Percentiles rank a stretch among this genome's conserved stretches.
Evolutionary conservation across 1,284 basidiomycete genomes (phyloP).

Genomic region (Ganoderma multipileum): DNA sequence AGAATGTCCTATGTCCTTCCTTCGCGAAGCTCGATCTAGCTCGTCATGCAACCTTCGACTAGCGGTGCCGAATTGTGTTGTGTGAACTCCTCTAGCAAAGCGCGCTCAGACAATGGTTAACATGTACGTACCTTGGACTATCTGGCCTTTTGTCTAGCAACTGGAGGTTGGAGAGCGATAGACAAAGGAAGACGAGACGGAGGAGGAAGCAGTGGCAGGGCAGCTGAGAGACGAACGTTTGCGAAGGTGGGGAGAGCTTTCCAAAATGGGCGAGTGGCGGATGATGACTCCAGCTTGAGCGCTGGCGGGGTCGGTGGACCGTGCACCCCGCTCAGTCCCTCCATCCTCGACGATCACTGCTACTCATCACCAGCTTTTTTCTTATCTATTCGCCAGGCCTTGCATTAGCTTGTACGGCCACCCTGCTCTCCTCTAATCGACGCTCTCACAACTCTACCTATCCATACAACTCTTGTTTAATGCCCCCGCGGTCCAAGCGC

Average conservation of each 20-base stretch:
- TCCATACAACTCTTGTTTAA: constrained; percentile 36
- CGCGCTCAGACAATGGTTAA: background rate
- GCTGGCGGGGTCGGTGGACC: background rate
- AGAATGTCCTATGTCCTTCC: background rate
- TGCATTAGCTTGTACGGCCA: constrained; percentile 39
- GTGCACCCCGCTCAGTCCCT: background rate
- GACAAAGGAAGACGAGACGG: background rate
- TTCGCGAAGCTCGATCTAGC: background rate
- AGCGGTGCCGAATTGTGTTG: background rate
- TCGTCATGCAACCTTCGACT: background rate
- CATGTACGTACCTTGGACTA: background rate
- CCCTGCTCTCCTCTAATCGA: constrained; percentile 8
- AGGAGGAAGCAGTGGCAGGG: background rate
- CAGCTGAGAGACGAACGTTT: background rate
- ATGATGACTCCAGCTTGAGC: constrained; percentile 22
- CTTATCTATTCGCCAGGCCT: constrained; percentile 26
- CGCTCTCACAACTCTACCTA: constrained; percentile 16
- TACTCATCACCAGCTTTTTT: too few relatives aligned
- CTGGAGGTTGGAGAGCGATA: background rate
- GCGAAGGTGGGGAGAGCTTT: constrained; percentile 2
- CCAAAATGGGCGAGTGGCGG: constrained; percentile 16
- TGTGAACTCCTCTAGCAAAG: background rate
- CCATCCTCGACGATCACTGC: background rate
- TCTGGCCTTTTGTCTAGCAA: background rate
- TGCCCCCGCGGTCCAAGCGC: constrained; percentile 39